These are phyloP conservation scores for Alternaria sp. DNA, from an alignment of 2,329 filamentous ascomycete genomes.

Conservation along the genomic window DNA sequence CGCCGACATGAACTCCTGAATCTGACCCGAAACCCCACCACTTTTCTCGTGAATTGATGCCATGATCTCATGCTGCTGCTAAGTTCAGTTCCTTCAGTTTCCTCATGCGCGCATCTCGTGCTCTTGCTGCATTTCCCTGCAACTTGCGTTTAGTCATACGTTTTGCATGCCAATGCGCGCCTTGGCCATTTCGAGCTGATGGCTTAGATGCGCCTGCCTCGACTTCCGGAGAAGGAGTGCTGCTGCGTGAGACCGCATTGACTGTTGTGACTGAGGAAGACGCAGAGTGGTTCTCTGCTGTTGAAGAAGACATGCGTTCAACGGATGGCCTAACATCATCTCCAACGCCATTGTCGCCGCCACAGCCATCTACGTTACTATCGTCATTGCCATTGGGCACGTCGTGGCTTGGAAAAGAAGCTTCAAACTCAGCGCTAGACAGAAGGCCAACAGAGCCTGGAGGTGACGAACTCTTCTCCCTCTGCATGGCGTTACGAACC, in stretches of 20 bases:
- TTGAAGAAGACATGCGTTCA: neutral
- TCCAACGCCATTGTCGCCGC: rapidly evolving
- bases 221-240: rapidly evolving
- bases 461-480: neutral
- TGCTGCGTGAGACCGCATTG: rapidly evolving
- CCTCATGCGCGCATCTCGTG: rapidly evolving
- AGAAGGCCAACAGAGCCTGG: neutral
- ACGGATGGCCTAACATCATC: neutral
- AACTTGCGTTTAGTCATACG: neutral
- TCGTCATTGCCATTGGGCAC: rapidly evolving
- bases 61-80: too few species aligned
- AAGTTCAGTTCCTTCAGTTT: neutral
- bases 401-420: neutral
- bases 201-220: rapidly evolving
- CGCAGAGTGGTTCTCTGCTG: neutral
- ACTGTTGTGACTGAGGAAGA: rapidly evolving
- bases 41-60: too few species aligned
- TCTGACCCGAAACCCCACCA: too few species aligned
- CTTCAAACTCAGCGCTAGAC: neutral
- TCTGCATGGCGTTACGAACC: neutral
- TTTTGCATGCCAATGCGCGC: neutral
- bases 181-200: neutral
- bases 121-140: neutral
- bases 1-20: too few species aligned
- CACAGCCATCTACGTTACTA: too few species aligned